phyloP scores from a whole-genome alignment of 1,284 basidiomycete genomes.

The Ustilago hordei region DNA sequence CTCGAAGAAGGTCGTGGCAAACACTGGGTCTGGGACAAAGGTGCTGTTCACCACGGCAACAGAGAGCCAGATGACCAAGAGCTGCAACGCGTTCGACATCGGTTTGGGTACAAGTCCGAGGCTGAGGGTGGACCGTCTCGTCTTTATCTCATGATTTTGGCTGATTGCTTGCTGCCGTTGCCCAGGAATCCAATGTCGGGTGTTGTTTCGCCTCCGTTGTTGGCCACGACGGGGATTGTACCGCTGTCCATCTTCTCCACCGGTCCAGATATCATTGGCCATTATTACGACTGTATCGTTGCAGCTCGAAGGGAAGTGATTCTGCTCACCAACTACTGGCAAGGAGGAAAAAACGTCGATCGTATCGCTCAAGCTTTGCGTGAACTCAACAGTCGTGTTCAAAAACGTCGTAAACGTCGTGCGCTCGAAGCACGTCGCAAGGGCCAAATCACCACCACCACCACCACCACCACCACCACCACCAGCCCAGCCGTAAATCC shows the following conservation, averaged over 20 bases:
- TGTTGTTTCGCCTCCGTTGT: slow-evolving; percentile 65
- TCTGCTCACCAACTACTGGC: slow-evolving; percentile 69
- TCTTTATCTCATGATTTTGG: slow-evolving; percentile 66
- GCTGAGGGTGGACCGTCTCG: slow-evolving; percentile 58
- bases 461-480: neutral
- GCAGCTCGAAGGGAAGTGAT: slow-evolving; percentile 64
- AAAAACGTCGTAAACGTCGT: slow-evolving; percentile 34
- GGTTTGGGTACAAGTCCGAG: slow-evolving; percentile 57
- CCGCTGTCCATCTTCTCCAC: slow-evolving; percentile 68
- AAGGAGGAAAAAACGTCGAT: slow-evolving; percentile 66
- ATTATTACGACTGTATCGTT: slow-evolving; percentile 69
- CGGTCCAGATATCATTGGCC: slow-evolving; percentile 68
- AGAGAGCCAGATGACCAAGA: slow-evolving; percentile 62
- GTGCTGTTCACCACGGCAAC: slow-evolving; percentile 60
- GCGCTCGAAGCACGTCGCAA: slow-evolving; percentile 29
- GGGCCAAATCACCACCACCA: slow-evolving; percentile 4
- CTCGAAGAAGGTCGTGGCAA: slow-evolving; percentile 61
- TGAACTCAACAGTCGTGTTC: slow-evolving; percentile 57
- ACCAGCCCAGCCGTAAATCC: slow-evolving; percentile 8
- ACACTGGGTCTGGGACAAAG: slow-evolving; percentile 67
- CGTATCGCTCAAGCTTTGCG: slow-evolving; percentile 64
- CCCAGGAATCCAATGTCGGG: slow-evolving; percentile 61
- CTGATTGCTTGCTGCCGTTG: slow-evolving; percentile 63
- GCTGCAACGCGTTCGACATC: slow-evolving; percentile 53
- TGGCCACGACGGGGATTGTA: slow-evolving; percentile 66